Base-by-base conservation (phyloP, 345 rosid genomes). In the Nephelium lappaceum region DNA sequence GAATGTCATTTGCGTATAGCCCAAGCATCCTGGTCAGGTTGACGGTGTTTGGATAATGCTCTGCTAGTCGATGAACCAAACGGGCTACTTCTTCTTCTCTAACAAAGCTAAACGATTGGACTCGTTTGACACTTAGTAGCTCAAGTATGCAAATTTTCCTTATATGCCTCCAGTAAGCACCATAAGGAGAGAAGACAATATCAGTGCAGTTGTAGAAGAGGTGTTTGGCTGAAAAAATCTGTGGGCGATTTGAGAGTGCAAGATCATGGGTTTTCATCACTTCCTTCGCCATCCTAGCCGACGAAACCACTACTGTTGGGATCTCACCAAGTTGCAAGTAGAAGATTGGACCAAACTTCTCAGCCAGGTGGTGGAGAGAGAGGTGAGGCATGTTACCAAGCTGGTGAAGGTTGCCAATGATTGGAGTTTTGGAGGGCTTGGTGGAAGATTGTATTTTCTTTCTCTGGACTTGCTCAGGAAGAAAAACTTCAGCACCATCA, bases 361-460 rank as follows among this genome's bases (percentile, higher is more conserved):
- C 57, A 0, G 90, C 74, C 6, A 88, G 83, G 60, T 18, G 63
- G 31, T 36, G 73, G 69, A 90, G 85, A 45, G 86, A 85, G 21
- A 67, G 67, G 78, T 87, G 90, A 16, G 86, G 87, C 36, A 39
- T 23, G 67, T 70, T 76, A 4, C 79, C 76, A 3, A 87, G 87
- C 79, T 82, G 90, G 80, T 85, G 89, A 62, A 88, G 86, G 80
- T 88, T 88, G 21, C 93, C 90, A 2, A 88, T 61, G 73, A 87
- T 24, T 5, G 91, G 91, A 90, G 79, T 79, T 82, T 78, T 0
- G 70, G 62, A 24, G 91, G 93, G 62, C 90, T 73, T 27, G 91
- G 87, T 1, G 88, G 88, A 31, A 85, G 91, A 69, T 83, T 86
- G 31, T 68, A 81, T 65, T 82, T 74, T 45, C 69, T 69, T 67